A percentile compares a stretch with the other conserved stretches of the same genome.
Conservation (phyloP, 345 rosid species). For the Ceriops zippeliana region DNA sequence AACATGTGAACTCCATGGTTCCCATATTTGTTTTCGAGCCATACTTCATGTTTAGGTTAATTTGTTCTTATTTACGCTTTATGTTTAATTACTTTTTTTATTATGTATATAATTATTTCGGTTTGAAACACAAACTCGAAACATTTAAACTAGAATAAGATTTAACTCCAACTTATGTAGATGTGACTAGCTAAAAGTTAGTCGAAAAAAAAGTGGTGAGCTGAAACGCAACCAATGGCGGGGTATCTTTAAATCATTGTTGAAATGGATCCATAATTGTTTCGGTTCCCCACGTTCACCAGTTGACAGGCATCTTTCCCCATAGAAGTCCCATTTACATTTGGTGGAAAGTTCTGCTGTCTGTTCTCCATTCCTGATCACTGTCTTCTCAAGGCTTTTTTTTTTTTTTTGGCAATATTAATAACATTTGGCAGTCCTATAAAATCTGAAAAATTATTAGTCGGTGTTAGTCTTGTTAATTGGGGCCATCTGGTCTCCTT, state of each 20-base stretch:
- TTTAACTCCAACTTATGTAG: too few species aligned
- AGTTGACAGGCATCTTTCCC: conserved; percentile 20
- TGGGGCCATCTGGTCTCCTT: not conserved
- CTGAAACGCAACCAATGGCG: conserved; percentile 30
- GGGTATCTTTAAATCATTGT: conserved; percentile 36
- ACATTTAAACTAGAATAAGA: too few species aligned
- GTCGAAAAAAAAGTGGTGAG: conserved; percentile 15
- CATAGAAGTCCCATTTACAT: conserved; percentile 3
- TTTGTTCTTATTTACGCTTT: too few species aligned
- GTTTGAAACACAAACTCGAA: too few species aligned
- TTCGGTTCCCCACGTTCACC: conserved; percentile 51
- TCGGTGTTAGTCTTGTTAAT: too few species aligned
- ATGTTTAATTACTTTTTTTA: too few species aligned
- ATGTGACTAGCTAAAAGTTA: conserved; percentile 4
- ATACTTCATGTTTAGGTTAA: not conserved
- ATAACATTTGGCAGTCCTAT: too few species aligned
- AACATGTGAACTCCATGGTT: too few species aligned
- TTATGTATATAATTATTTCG: too few species aligned
- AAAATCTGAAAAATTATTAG: too few species aligned
- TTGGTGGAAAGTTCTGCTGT: not conserved
- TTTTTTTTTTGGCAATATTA: too few species aligned
- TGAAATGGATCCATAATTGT: conserved; percentile 40
- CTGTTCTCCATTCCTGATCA: not conserved
- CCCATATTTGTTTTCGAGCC: not conserved
- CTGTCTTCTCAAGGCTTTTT: too few species aligned